Conservation (phyloP, 257 asterid species). For the Solanum neorickii region DNA sequence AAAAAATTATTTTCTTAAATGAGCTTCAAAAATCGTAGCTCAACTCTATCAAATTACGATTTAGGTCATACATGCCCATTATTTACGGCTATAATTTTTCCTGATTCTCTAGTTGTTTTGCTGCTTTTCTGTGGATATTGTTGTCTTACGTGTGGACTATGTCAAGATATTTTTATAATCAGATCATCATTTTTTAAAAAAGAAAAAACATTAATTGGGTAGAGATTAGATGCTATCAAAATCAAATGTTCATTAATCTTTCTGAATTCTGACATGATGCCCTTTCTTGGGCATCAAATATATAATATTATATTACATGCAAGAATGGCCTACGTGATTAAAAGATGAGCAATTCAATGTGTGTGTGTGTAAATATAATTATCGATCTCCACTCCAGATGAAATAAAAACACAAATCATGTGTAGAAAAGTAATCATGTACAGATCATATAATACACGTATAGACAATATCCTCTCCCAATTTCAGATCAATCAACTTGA, state of each 20-base stretch:
- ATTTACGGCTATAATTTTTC: too few species aligned
- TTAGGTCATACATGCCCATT: too few species aligned
- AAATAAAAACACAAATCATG: not conserved
- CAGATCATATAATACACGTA: constrained; percentile 1
- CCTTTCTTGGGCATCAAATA: not conserved
- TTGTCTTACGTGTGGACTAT: not conserved
- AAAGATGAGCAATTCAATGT: not conserved
- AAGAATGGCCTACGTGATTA: not conserved
- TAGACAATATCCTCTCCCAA: not conserved
- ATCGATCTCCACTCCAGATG: not conserved
- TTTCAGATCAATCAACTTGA: constrained; percentile 10
- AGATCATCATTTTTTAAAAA: not conserved
- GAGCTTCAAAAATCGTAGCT: too few species aligned
- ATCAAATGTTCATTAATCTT: not conserved
- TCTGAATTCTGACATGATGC: not conserved
- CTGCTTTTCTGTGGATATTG: not conserved
- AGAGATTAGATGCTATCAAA: not conserved
- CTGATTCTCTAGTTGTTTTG: not conserved
- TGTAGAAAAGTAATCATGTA: not conserved
- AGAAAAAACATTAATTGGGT: not conserved
- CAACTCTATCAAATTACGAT: too few species aligned
- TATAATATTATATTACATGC: not conserved
- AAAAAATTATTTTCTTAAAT: too few species aligned
- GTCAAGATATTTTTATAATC: not conserved
- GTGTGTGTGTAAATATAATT: not conserved